These are phyloP conservation scores for Ceratorhiza oryzae-sativae DNA, from an alignment of 1,284 basidiomycete species.

Conservation along the genomic window DNA sequence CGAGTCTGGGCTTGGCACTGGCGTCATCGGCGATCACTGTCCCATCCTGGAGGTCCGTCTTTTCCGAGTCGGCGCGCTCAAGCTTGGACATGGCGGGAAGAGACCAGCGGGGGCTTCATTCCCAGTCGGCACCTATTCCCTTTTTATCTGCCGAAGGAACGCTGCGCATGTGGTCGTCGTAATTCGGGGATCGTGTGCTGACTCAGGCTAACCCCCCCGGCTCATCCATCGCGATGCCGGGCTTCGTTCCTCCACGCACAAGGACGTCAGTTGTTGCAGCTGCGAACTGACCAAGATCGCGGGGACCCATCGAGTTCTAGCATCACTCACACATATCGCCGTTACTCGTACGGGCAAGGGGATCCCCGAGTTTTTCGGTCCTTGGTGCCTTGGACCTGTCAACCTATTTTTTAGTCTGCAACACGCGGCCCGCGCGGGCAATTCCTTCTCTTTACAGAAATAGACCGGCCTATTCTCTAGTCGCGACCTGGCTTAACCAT, in stretches of 20 bases:
- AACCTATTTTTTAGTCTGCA: neutral
- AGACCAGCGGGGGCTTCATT: constrained; percentile 2
- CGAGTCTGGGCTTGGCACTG: neutral
- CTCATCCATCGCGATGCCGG: neutral
- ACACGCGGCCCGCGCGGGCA: neutral
- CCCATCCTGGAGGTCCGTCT: constrained; percentile 26
- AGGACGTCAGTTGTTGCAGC: too few relatives aligned
- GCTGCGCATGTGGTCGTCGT: constrained; percentile 2
- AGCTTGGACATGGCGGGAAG: neutral
- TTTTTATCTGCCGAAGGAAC: constrained; percentile 8
- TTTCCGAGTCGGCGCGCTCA: constrained; percentile 34
- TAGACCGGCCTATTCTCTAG: too few relatives aligned
- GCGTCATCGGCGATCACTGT: constrained; percentile 22
- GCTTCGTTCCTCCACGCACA: too few relatives aligned
- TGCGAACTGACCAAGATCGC: too few relatives aligned
- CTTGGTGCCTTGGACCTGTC: neutral
- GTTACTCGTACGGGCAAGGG: neutral
- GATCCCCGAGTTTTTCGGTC: constrained; percentile 4
- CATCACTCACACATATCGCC: too few relatives aligned
- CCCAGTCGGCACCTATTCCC: neutral
- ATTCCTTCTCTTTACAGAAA: too few relatives aligned
- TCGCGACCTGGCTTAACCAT: too few relatives aligned
- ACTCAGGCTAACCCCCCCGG: neutral
- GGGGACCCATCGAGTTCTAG: too few relatives aligned
- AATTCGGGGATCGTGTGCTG: neutral